Conservation (phyloP, 768 basidiomycete species). For the Trametes cubensis region DNA sequence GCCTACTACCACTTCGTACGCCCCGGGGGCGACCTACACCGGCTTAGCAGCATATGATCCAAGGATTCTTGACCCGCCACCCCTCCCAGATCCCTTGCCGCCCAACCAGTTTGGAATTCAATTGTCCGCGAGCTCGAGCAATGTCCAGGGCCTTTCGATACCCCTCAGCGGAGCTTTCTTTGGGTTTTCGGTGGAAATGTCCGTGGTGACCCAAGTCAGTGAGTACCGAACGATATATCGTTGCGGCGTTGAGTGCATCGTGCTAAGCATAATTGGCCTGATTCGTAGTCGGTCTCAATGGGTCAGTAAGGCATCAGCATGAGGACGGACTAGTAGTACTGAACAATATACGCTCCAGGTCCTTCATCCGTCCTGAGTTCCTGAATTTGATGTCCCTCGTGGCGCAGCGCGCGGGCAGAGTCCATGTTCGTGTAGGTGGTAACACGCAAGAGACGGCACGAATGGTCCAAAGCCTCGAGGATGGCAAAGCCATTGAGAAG, state of each 20-base stretch:
- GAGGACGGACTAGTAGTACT: not conserved
- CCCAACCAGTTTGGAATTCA: conserved; percentile 48
- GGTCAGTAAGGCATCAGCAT: conserved; percentile 36
- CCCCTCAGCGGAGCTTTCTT: conserved; percentile 58
- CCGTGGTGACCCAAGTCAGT: conserved; percentile 68
- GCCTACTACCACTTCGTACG: conserved; percentile 37
- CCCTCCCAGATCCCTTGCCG: conserved; percentile 48
- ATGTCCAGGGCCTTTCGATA: conserved; percentile 42
- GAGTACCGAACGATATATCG: conserved; percentile 33
- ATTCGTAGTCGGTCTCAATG: conserved; percentile 53
- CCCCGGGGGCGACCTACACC: conserved; percentile 46
- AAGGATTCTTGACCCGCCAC: conserved; percentile 51
- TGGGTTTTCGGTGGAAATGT: conserved; percentile 79
- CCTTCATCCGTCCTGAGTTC: conserved; percentile 55
- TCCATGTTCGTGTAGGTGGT: conserved; percentile 45
- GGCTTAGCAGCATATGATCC: conserved; percentile 56
- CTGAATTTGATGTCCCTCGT: conserved; percentile 52
- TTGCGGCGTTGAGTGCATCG: not conserved
- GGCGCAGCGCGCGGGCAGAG: conserved; percentile 44
- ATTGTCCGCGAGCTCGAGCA: conserved; percentile 32
- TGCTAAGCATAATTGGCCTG: not conserved
- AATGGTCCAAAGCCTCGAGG: conserved; percentile 43
- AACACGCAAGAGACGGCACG: conserved; percentile 53
- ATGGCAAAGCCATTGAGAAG: conserved; percentile 58
- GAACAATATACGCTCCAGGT: conserved; percentile 36